Conservation (phyloP, 768 basidiomycete species). For the Mycena olivaceomarginata region DNA sequence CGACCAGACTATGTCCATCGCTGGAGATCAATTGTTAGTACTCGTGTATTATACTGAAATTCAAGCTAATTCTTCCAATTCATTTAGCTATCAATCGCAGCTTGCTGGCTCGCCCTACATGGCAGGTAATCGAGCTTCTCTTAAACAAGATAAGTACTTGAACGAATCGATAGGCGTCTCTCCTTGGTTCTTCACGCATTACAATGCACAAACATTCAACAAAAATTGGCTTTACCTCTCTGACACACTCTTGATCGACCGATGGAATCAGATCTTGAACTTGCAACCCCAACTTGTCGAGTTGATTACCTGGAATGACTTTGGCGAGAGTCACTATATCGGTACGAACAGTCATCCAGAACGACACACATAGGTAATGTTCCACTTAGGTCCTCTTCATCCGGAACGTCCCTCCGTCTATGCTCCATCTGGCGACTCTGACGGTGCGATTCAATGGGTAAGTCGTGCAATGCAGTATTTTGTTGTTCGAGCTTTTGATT, state of each 20-base stretch:
- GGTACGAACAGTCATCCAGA: neutral
- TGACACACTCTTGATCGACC: conserved; percentile 16
- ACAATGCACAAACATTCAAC: conserved; percentile 5
- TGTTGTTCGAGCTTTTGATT: neutral
- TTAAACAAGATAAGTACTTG: neutral
- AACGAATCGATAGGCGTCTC: conserved; percentile 6
- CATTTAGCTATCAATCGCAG: conserved; percentile 11
- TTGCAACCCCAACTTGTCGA: conserved; percentile 6
- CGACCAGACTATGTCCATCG: conserved; percentile 7
- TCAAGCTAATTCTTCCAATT: neutral
- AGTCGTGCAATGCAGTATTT: neutral
- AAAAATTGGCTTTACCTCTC: conserved; percentile 14
- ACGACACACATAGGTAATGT: neutral
- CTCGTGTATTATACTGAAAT: neutral
- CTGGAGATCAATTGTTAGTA: conserved; percentile 12
- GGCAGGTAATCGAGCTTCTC: neutral
- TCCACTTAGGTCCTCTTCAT: neutral
- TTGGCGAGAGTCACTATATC: conserved; percentile 14
- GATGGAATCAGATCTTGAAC: conserved; percentile 11
- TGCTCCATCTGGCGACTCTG: conserved; percentile 3
- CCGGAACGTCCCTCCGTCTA: conserved; percentile 10
- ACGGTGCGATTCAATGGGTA: conserved; percentile 9
- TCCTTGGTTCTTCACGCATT: conserved; percentile 17
- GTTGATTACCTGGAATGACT: conserved; percentile 15
- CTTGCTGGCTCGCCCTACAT: conserved; percentile 4